These are phyloP conservation scores for Moniliella sp. DNA, from an alignment of 1,284 basidiomycete species.

Conservation along the genomic window DNA sequence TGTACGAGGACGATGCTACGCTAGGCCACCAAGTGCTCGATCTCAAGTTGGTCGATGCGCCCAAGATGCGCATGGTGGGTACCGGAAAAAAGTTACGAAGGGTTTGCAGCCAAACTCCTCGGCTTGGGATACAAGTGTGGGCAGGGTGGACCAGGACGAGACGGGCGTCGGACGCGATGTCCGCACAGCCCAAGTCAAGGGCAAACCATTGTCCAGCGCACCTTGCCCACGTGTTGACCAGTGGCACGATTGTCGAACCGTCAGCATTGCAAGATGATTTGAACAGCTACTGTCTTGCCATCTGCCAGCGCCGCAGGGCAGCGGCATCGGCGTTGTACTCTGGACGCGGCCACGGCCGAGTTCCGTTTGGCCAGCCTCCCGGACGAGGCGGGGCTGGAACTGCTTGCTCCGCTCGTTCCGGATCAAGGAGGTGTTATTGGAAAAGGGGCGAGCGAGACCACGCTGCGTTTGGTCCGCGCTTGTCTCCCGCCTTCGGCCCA, in stretches of 20 bases:
- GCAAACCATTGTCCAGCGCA: conserved; percentile 6
- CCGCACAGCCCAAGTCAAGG: conserved; percentile 39
- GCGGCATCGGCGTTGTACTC: conserved; percentile 67
- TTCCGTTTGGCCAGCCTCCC: conserved; percentile 70
- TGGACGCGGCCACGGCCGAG: conserved; percentile 86
- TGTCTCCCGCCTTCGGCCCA: conserved; percentile 8
- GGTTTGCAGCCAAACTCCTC: conserved; percentile 37
- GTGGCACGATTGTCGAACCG: conserved; percentile 82
- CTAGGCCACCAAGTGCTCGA: conserved; percentile 34
- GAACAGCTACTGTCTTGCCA: conserved; percentile 76
- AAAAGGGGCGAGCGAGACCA: conserved; percentile 45
- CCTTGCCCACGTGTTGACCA: conserved; percentile 66
- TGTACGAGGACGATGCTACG: conserved; percentile 33
- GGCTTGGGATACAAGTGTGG: conserved; percentile 67
- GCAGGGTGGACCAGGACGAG: conserved; percentile 86
- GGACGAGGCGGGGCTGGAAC: conserved; percentile 80
- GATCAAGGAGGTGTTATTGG: conserved; percentile 76
- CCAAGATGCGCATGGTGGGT: conserved; percentile 96
- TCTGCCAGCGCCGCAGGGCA: conserved; percentile 35
- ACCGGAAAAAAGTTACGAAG: conserved; percentile 73
- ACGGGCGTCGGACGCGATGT: conserved; percentile 52
- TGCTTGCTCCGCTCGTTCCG: conserved; percentile 76
- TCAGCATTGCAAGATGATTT: conserved; percentile 74
- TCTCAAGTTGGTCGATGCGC: conserved; percentile 50
- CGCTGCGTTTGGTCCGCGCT: conserved; percentile 1